Base-by-base conservation (phyloP, 2,329 filamentous ascomycete species). In the Phoma sp. region DNA sequence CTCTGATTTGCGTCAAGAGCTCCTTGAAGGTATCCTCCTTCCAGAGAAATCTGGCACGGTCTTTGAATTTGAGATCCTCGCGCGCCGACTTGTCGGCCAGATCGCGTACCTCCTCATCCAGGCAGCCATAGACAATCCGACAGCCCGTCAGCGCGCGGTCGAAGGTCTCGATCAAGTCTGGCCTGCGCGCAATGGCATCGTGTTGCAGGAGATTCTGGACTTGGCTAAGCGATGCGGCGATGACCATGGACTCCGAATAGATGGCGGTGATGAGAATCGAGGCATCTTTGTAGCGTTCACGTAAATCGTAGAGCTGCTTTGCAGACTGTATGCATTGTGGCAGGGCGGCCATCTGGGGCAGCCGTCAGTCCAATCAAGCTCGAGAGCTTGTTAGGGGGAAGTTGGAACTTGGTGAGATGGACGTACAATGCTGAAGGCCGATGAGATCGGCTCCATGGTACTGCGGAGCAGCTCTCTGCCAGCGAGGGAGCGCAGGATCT, bases 1-100 rank as follows among this genome's bases (percentile, higher is more conserved):
- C 70, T 22, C 70, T 64, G 22, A 73, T 69, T 53, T 73, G 70
- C 22, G 64, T 65, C 41, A 74, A 52, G 30, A 72, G 55, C 36
- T 74, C 69, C 42, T 68, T 70, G 55, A 73, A 73, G 5, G 64
- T 68, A 8, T 67, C 70, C 43, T 74, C 70, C 33, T 70, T 71
- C 64, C 61, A 70, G 22, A 69, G 42, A 36, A 66, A 70, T 24
- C 59, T 70, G n/a, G 62, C 64, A 23, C 62, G 42, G 41, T 69
- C 67, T 27, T 58, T 65, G 55, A 64, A 64, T 13, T 47, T 61
- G 24, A 68, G 49, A 10, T 65, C 61, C 18, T 68, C 60, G 2
- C 54, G 54, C 13, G 65, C 52, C 9, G 64, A 58, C 27, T 67
- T 66, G 3, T 50, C 37, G 4, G 49, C 54, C 23, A 74, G 49